Base-by-base conservation (phyloP, 345 rosid genomes). In the Syzygium oleosum region DNA sequence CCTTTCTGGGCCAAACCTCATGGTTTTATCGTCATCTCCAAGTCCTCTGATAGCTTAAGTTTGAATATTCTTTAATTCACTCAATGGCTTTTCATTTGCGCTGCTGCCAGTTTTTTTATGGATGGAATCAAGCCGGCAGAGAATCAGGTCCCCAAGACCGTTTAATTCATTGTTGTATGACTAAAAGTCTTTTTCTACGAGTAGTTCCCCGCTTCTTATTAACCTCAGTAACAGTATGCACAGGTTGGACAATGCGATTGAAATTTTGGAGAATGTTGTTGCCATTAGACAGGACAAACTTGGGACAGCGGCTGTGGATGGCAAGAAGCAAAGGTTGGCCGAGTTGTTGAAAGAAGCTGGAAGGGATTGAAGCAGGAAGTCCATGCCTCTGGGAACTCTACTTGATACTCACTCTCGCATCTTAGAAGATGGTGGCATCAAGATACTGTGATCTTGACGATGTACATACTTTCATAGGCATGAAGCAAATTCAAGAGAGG, bases 341-440 rank as follows among this genome's bases (percentile, higher is more conserved):
- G 88, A 91, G 89, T 88, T 92, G 41, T 87, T 91, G 91, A 92
- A 91, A 80, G 93, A 92, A 84, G 89, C 88, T 11, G 91, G 92
- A 61, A 85, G 91, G 86, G 87, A 88, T 22, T 84, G 91, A 68
- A 89, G 65, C 61, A 87, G 87, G 85, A 89, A 88, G 51, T 86
- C 86, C 54, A 90, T 56, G 51, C 68, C 90, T 23, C 88, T 92
- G 16, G 87, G 80, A 68, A 88, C 53, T 86, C 88, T 89, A 52
- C 87, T 88, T 0, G 88, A 52, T 85, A 49, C 86, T 80, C 43
- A 86, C 79, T 87, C 86, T 79, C 63, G 86, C 79, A 88, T 51
- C 56, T 12, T 55, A 79, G 85, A 78, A 51, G 73, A 43, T 54
- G 61, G 51, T 41, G 85, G 65, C 58, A 56, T 85, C 78, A 2